These are phyloP conservation scores for Aspergillus alliaceus DNA, from an alignment of 2,329 filamentous ascomycete genomes.

Conservation along the genomic window DNA sequence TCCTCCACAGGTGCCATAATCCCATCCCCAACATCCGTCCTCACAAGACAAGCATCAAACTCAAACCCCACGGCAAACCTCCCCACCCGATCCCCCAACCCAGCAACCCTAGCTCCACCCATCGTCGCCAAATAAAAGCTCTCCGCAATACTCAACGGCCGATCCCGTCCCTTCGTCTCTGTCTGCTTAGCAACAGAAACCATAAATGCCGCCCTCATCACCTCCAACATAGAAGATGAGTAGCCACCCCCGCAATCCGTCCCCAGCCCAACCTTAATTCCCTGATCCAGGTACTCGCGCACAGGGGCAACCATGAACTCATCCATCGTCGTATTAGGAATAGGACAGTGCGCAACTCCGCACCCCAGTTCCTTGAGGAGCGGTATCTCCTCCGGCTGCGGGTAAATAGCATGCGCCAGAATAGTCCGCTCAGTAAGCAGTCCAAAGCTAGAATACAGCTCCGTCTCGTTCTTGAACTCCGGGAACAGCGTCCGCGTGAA, in stretches of 20 bases:
- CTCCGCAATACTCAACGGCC: slow-evolving; percentile 52
- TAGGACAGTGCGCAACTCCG: slow-evolving; percentile 65
- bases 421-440: slow-evolving; percentile 59
- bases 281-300: slow-evolving; percentile 56
- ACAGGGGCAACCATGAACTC: slow-evolving; percentile 61
- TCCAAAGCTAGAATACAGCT: slow-evolving; percentile 58
- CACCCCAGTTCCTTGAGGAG: slow-evolving; percentile 51
- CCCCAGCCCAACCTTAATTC: slow-evolving; percentile 66
- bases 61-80: slow-evolving; percentile 61
- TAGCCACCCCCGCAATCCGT: slow-evolving; percentile 66
- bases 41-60: slow-evolving; percentile 60
- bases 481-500: slow-evolving; percentile 59
- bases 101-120: slow-evolving; percentile 61
- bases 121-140: slow-evolving; percentile 62
- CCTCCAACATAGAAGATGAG: slow-evolving; percentile 54
- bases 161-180: slow-evolving; percentile 39
- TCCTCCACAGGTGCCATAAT: slow-evolving; percentile 54
- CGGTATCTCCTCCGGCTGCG: slow-evolving; percentile 57
- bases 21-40: slow-evolving; percentile 40
- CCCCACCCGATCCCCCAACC: slow-evolving; percentile 55
- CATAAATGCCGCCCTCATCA: slow-evolving; percentile 54
- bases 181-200: slow-evolving; percentile 40
- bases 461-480: slow-evolving; percentile 56
- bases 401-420: slow-evolving; percentile 66
- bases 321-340: slow-evolving; percentile 62